These are phyloP conservation scores for Candida sphagnicola DNA, from an alignment of 805 yeast species.

Conservation along the genomic window DNA sequence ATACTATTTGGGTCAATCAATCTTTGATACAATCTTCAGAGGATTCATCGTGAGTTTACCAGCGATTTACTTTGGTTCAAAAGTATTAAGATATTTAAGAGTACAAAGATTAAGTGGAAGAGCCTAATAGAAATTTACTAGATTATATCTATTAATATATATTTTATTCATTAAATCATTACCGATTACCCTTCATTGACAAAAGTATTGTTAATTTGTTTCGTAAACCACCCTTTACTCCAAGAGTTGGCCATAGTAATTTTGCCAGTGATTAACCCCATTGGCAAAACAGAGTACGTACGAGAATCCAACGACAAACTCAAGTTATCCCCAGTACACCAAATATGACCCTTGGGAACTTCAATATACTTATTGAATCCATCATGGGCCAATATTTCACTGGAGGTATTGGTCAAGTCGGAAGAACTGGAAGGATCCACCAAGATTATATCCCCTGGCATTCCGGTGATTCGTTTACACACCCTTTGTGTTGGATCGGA, in stretches of 20 bases:
- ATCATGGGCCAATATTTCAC: conserved; percentile 26
- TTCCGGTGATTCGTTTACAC: conserved; percentile 90
- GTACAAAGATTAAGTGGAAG: conserved; percentile 24
- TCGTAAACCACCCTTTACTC: conserved; percentile 47
- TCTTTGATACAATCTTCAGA: conserved; percentile 54
- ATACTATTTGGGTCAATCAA: conserved; percentile 57
- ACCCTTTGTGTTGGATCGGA: conserved; percentile 82
- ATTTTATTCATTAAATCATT: background rate
- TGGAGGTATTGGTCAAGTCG: conserved; percentile 29
- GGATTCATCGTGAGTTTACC: conserved; percentile 48
- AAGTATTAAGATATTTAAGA: conserved; percentile 50
- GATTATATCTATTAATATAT: background rate
- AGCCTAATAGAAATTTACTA: conserved; percentile 10
- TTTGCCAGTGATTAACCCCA: conserved; percentile 85
- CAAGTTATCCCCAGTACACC: conserved; percentile 96
- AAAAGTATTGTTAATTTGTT: conserved; percentile 53
- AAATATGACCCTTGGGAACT: conserved; percentile 92
- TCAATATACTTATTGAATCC: conserved; percentile 55
- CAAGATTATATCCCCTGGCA: conserved; percentile 87
- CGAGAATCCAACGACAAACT: conserved; percentile 86
- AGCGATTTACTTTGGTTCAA: conserved; percentile 59
- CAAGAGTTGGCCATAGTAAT: conserved; percentile 62
- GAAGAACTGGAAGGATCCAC: conserved; percentile 73
- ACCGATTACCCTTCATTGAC: conserved; percentile 28
- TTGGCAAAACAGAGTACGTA: conserved; percentile 83